Evolutionary conservation across 2,329 filamentous ascomycete species (phyloP), one percentile per base, ranked within the genome.

Genomic region (Pezicula neosporulosa): DNA sequence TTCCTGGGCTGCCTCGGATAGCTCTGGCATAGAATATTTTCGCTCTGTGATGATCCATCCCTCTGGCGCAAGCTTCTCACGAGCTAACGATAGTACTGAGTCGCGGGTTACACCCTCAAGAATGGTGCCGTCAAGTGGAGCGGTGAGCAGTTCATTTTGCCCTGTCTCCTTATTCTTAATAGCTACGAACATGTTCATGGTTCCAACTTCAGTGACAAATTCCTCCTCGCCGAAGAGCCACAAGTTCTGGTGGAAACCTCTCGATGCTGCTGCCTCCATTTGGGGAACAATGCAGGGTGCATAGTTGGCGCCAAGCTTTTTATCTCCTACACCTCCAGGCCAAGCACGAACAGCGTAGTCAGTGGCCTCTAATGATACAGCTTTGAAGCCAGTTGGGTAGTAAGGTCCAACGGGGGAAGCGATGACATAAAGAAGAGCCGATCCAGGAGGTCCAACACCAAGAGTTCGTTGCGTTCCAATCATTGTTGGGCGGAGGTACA

Each of bases 261-360:
- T 84, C 70, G 85, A 88, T 43, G 91, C 90, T 43, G 91, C 90
- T 39, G 94, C 94, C 72, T 96, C 83, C 64, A 94, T 82, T 74
- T 99, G 94, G 16, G 94, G 94, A n/a, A 97, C 77, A 64, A 99
- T 93, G 76, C 94, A 97, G 6, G 94, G 94, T n/a, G 94, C 94
- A 70, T 99, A 99, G 81, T 99, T 99, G 66, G 93, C 94, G 56
- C 94, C 94, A 33, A 99, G 85, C 77, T 99, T 99, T 83, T 94
- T 96, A 77, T 97, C 91, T 63, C 94, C 94, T 30, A 97, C 93
- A 68, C 94, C 94, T 54, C 94, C 94, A 44, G 94, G 94, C 94
- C 94, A 99, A 51, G 94, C 94, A 60, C 94, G 90, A 56, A 97
- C 91, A 50, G 93, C 93, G 71, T 97, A 96, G 74, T 96, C 89